Evolutionary conservation across 768 basidiomycete genomes (phyloP).

Genomic region (Rubroboletus pulcherrimus): DNA sequence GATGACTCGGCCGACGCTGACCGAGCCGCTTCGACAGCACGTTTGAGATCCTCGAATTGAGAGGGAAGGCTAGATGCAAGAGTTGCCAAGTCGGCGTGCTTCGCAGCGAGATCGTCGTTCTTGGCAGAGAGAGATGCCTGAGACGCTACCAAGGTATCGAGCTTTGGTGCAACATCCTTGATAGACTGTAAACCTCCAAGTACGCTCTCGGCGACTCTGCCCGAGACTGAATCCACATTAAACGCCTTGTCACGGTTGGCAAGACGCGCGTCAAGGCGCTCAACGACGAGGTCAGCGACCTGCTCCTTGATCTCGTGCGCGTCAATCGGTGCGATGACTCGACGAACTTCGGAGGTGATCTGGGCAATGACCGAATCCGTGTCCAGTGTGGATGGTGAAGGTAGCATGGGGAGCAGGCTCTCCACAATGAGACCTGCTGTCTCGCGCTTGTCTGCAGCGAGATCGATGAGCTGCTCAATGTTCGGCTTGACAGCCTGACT

Average conservation of each 20-base stretch:
- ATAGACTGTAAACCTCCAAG: conserved; percentile 41
- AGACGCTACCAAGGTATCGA: conserved; percentile 40
- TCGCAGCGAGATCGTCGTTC: conserved; percentile 36
- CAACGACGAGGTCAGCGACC: conserved; percentile 84
- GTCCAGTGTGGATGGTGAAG: conserved; percentile 44
- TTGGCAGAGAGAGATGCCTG: conserved; percentile 40
- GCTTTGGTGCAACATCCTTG: conserved; percentile 35
- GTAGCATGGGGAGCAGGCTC: conserved; percentile 62
- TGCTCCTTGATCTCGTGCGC: conserved; percentile 87
- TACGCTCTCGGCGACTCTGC: conserved; percentile 54
- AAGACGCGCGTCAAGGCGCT: conserved; percentile 76
- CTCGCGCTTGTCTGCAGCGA: conserved; percentile 85
- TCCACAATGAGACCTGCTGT: conserved; percentile 81
- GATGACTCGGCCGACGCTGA: conserved; percentile 17
- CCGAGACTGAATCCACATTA: conserved; percentile 55
- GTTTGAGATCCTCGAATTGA: conserved; percentile 43
- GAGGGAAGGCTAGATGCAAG: conserved; percentile 47
- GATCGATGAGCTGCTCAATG: conserved; percentile 83
- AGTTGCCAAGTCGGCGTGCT: conserved; percentile 39
- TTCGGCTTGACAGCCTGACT: conserved; percentile 86
- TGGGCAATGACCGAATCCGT: conserved; percentile 53
- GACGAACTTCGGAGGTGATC: conserved; percentile 65
- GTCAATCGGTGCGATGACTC: conserved; percentile 71
- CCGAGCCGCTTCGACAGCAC: conserved; percentile 37
- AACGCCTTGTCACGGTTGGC: conserved; percentile 72